These are phyloP conservation scores for Jamesozyma hellenica DNA, from an alignment of 805 yeast genomes.

Conservation along the genomic window DNA sequence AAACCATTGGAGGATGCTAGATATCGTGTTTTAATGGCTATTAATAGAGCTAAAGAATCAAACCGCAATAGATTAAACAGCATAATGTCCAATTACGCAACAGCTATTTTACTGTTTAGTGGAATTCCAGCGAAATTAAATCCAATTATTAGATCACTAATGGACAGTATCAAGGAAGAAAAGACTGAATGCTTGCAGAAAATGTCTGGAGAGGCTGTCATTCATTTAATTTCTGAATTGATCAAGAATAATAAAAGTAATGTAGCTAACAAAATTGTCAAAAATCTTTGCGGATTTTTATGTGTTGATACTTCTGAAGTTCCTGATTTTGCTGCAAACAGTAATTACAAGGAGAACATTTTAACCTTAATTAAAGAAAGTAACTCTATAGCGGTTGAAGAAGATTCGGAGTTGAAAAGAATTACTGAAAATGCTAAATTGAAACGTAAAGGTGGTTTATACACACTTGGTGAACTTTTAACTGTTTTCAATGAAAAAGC, in stretches of 20 bases:
- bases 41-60: conserved; percentile 55
- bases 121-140: conserved; percentile 77
- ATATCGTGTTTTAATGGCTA: conserved; percentile 53
- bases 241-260: conserved; percentile 47
- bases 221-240: conserved; percentile 53
- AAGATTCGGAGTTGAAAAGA: conserved; percentile 47
- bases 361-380: conserved; percentile 76
- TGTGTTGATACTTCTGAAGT: conserved; percentile 95
- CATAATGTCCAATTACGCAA: conserved; percentile 65
- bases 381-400: conserved; percentile 50
- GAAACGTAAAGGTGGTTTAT: conserved; percentile 76
- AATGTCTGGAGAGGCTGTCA: conserved; percentile 60
- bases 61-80: conserved; percentile 42
- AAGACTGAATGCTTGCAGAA: conserved; percentile 54
- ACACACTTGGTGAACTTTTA: conserved; percentile 55
- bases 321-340: conserved; percentile 75
- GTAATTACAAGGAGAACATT: conserved; percentile 42
- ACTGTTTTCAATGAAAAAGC: conserved; percentile 41
- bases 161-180: conserved; percentile 86
- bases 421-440: conserved; percentile 65
- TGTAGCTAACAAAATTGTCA: conserved; percentile 80
- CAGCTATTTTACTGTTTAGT: conserved; percentile 56
- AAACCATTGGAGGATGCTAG: conserved; percentile 73
- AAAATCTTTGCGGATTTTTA: conserved; percentile 81
- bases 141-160: conserved; percentile 76